Percentiles rank a stretch among this genome's conserved stretches.
phyloP scores from a whole-genome alignment of 176 grass and related monocot species.

The Musa troglodytarum region DNA sequence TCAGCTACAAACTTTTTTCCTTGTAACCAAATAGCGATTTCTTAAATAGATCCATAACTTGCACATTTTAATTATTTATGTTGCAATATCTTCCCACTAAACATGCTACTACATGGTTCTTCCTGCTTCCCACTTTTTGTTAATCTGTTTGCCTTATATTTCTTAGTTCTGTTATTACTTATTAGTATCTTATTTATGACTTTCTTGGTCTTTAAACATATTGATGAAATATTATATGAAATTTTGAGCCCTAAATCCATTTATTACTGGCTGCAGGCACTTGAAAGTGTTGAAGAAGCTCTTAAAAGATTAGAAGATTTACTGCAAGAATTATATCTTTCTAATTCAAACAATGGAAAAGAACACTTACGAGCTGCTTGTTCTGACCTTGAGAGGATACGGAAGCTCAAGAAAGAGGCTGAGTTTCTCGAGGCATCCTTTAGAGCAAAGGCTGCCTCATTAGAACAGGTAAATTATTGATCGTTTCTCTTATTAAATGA shows the following conservation, averaged over 20 bases:
- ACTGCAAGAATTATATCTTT: slow-evolving; percentile 88
- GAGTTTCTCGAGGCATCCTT: slow-evolving; percentile 98
- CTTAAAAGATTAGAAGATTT: slow-evolving; percentile 87
- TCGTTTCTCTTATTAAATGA: slow-evolving; percentile 4
- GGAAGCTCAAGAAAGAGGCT: slow-evolving; percentile 96
- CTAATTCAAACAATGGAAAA: slow-evolving; percentile 72
- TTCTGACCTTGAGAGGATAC: slow-evolving; percentile 93
- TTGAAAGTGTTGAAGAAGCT: slow-evolving; percentile 95
- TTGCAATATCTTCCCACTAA: background rate
- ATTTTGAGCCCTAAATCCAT: background rate
- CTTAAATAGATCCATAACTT: background rate
- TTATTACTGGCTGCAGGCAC: slow-evolving; percentile 56
- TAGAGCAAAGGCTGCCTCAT: slow-evolving; percentile 65
- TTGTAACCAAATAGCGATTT: too few relatives aligned
- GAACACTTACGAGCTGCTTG: slow-evolving; percentile 85
- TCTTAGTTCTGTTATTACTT: background rate
- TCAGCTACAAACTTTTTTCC: too few relatives aligned
- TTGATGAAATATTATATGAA: background rate
- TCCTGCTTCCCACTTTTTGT: background rate
- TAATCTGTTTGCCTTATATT: background rate
- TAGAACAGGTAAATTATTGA: slow-evolving; percentile 42
- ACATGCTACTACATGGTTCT: background rate
- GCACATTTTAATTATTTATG: background rate
- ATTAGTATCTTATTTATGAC: background rate
- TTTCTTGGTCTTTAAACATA: background rate